phyloP scores from a whole-genome alignment of 176 grass and related monocot species.

The Aegilops bicornis region DNA sequence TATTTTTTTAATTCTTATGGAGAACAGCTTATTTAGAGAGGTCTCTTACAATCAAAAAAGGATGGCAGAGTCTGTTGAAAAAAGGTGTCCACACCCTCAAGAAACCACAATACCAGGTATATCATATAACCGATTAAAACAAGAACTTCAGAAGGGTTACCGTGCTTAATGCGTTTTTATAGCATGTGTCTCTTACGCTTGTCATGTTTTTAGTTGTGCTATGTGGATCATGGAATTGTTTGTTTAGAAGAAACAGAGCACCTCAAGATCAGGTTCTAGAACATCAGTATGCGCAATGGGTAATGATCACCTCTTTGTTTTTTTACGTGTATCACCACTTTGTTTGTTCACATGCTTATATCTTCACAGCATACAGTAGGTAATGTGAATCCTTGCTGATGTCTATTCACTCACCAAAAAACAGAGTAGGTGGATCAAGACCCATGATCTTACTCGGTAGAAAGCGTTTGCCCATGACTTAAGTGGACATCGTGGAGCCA shows the following conservation, averaged over 20 bases:
- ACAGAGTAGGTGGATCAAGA: not conserved
- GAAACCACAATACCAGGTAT: slow-evolving; percentile 78
- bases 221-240: slow-evolving; percentile 73
- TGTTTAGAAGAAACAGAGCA: slow-evolving; percentile 54
- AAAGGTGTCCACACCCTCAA: slow-evolving; percentile 60
- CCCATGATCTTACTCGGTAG: not conserved
- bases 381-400: not conserved
- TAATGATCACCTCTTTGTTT: not conserved
- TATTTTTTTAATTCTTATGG: not conserved
- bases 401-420: not conserved
- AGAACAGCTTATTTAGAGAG: slow-evolving; percentile 43
- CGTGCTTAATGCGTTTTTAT: not conserved
- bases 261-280: slow-evolving; percentile 76
- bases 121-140: not conserved
- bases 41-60: slow-evolving; percentile 57
- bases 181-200: not conserved
- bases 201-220: slow-evolving; percentile 61
- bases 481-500: too few species aligned
- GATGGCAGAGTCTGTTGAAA: slow-evolving; percentile 79
- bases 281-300: slow-evolving; percentile 15
- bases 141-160: not conserved
- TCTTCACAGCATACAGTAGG: not conserved
- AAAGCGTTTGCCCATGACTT: not conserved
- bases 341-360: not conserved
- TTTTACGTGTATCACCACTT: not conserved